Base-by-base conservation (phyloP, 495 filamentous ascomycete species). In the Trichoderma parareesei region DNA sequence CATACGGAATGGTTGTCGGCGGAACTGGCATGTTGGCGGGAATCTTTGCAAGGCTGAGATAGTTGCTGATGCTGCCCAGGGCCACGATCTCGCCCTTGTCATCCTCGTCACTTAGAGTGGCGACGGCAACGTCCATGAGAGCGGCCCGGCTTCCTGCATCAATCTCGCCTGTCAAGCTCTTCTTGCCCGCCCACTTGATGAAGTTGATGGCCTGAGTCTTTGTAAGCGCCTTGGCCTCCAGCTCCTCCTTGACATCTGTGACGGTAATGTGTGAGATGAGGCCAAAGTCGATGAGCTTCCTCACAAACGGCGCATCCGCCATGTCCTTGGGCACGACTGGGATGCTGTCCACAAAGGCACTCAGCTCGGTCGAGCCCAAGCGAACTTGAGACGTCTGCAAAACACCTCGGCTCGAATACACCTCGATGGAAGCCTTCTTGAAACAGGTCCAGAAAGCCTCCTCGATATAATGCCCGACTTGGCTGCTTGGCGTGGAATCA, bases 371-470 rank as follows among this genome's bases (percentile, higher is more conserved):
- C 7, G 88, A 88, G 9, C 88, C 88, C 64, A 92, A 79, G 16
- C 95, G 88, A 62, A 96, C 91, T 59, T 88, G 78, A 20, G 87
- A 84, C 33, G 88, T 92, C 42, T 87, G 82, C 46, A 95, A 80
- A 2, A 99, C 87, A 59, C 95, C 95, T 63, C 86, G 83, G 6
- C 90, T 94, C 13, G 91, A 96, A 64, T 94, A 84, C 4, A 98
- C 82, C 68, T 97, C 93, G 66, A 98, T 92, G 1, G 85, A 87
- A 1, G 87, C 81, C 43, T 87, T 86, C 68, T 87, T 90, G 71
- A 89, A 91, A 61, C 90, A 91, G 65, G 85, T 93, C 94, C 94
- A 99, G 71, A 98, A 99, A 1, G 90, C 90, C 73, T 95, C 89
- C 73, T 96, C 90, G 65, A 98, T 92, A 61, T 88, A 88, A 64